These are phyloP conservation scores for Crithidia fasciculata DNA, from an alignment of 208 protist species.

Conservation along the genomic window DNA sequence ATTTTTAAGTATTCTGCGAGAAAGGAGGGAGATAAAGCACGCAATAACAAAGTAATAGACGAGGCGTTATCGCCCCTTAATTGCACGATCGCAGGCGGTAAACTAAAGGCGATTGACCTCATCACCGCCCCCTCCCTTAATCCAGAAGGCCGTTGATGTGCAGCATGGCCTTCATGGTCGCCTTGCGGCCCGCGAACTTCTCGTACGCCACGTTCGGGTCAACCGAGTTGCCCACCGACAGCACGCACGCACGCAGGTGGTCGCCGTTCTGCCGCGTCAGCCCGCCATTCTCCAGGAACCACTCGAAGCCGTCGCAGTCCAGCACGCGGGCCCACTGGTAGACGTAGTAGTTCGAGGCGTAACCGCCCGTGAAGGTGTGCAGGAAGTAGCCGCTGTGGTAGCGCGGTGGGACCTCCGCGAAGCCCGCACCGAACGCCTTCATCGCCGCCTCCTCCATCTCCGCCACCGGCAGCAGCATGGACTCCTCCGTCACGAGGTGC, in stretches of 20 bases:
- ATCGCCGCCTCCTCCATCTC: conserved; percentile 46
- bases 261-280: conserved; percentile 56
- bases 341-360: conserved; percentile 71
- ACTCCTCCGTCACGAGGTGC: conserved; percentile 46
- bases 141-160: conserved; percentile 25
- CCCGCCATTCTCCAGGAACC: conserved; percentile 67
- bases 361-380: conserved; percentile 76
- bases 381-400: conserved; percentile 56
- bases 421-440: conserved; percentile 2
- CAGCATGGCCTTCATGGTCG: conserved; percentile 40
- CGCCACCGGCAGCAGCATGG: conserved; percentile 8
- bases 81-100: background rate
- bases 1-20: too few species aligned
- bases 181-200: conserved; percentile 42
- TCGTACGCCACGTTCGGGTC: conserved; percentile 52
- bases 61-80: too few species aligned
- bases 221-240: conserved; percentile 56
- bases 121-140: background rate
- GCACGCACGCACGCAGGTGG: conserved; percentile 67
- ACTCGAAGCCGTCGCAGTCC: conserved; percentile 64
- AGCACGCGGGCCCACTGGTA: conserved; percentile 79
- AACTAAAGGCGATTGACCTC: too few species aligned
- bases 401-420: conserved; percentile 32
- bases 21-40: too few species aligned
- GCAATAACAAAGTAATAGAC: too few species aligned